Evolutionary conservation across 1,139 yeast genomes (phyloP).

Genomic region (Arxiozyma slooffiae): DNA sequence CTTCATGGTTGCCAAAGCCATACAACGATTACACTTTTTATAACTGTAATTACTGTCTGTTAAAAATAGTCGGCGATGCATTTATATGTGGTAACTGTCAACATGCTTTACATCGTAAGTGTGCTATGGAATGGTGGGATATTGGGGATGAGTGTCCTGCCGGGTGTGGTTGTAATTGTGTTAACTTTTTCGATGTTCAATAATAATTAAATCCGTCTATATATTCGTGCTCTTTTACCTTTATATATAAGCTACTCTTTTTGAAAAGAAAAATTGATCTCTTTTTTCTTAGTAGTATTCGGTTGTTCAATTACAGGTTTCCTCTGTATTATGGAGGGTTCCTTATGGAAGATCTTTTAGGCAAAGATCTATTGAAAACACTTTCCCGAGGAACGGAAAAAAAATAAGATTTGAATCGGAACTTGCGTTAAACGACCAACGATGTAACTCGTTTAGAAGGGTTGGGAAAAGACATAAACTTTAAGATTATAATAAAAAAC

Average conservation of each 20-base stretch:
- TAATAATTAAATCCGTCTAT: neutral
- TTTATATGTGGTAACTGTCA: constrained; percentile 67
- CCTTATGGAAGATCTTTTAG: no score
- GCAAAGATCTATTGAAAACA: neutral
- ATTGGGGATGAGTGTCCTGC: constrained; percentile 60
- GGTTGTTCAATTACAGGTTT: neutral
- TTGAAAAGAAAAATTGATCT: neutral
- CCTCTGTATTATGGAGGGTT: neutral
- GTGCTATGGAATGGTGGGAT: constrained; percentile 80
- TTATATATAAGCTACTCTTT: neutral
- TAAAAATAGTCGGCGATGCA: constrained; percentile 50
- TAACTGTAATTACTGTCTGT: constrained; percentile 57
- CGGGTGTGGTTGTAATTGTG: constrained; percentile 83
- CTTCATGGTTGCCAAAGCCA: constrained; percentile 19
- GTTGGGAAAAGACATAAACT: neutral
- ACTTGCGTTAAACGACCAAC: neutral
- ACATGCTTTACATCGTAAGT: constrained; percentile 66
- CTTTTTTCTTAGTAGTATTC: neutral
- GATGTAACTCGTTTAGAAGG: neutral
- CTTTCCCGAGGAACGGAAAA: neutral
- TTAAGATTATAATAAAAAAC: no score
- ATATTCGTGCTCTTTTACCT: neutral
- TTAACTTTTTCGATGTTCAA: constrained; percentile 27
- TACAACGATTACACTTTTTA: constrained; percentile 7
- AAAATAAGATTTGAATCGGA: neutral